Conservation (phyloP, 1,139 yeast genomes). For the Eremothecium coryli region DNA sequence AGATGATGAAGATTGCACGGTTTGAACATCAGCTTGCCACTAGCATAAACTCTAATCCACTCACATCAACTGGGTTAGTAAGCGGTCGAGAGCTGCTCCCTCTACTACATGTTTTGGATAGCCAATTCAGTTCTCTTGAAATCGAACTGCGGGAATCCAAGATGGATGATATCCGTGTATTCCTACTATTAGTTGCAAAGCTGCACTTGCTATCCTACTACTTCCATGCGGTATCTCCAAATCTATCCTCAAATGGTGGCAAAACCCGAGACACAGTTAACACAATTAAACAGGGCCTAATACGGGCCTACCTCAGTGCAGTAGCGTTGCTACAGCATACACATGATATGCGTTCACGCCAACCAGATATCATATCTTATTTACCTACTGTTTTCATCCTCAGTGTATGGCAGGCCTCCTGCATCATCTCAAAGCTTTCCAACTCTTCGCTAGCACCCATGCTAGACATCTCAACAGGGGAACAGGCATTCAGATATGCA, state of each 20-base stretch:
- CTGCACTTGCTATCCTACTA: constrained; percentile 74
- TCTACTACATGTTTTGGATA: constrained; percentile 55
- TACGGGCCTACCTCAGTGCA: constrained; percentile 72
- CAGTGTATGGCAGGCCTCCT: constrained; percentile 85
- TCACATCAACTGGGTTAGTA: constrained; percentile 57
- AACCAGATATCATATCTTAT: constrained; percentile 58
- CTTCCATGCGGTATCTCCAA: constrained; percentile 49
- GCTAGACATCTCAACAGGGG: constrained; percentile 66
- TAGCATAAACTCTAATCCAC: constrained; percentile 63
- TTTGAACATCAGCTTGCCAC: constrained; percentile 80
- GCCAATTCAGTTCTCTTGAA: constrained; percentile 71
- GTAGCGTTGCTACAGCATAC: constrained; percentile 62
- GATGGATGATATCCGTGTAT: constrained; percentile 57
- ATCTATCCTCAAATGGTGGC: background rate
- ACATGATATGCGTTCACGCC: constrained; percentile 47
- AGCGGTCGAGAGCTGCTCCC: constrained; percentile 60
- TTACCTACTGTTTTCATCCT: constrained; percentile 77
- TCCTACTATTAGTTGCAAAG: constrained; percentile 62
- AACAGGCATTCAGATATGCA: constrained; percentile 60
- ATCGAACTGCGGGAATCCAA: constrained; percentile 35
- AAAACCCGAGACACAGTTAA: constrained; percentile 11
- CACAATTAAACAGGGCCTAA: constrained; percentile 66
- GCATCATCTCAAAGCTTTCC: constrained; percentile 66
- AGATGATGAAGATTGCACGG: constrained; percentile 72
- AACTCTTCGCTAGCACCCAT: constrained; percentile 63